Evolutionary conservation across 208 protist genomes (phyloP), one percentile per base, ranked within the genome.

Genomic region (Porcisia deanei): DNA sequence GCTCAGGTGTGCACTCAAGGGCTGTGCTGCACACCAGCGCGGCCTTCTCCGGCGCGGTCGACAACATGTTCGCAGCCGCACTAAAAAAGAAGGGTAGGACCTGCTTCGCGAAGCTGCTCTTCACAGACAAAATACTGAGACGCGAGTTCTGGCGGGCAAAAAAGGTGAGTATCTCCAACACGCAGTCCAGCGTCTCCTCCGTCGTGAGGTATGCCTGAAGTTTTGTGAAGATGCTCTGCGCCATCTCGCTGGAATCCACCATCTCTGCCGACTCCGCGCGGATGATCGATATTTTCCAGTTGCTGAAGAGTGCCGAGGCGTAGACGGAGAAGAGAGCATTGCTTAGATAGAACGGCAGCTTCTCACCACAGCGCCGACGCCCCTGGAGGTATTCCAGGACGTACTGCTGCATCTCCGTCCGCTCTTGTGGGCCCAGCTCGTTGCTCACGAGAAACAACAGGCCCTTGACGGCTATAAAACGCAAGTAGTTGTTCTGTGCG

Each of bases 381-480:
- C 82, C 64, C 22, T 80, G 69, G 16, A 93, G 61, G 80, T 96
- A 94, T 53, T 77, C 71, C 1, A 96, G 79, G 68, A 94, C 79
- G 76, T 89, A 91, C 49, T 76, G 65, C 69, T 91, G 85, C 79
- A 94, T 88, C 52, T 94, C 85, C 12, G 78, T 77, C 22, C 93
- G 82, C 80, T 97, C 91, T 52, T 92, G 82, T 37, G 93, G 90
- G 3, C 91, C 93, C 20, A 97, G 71, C 73, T 97, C 93, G 77
- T 97, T 97, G 72, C 79, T 90, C 73, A 97, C 93, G 39, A 97
- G 85, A 68, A 95, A 97, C 45, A 87, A 82, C 53, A 94, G 89
- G 25, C 88, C 91, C 80, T 97, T 97, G 37, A 80, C 81, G 25
- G 92, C 77, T n/a, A 97, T 84, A 71, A 95, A 97, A 25, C 87